Conservation (phyloP, 2,329 filamentous ascomycete species). For the Sporothrix mexicana region DNA sequence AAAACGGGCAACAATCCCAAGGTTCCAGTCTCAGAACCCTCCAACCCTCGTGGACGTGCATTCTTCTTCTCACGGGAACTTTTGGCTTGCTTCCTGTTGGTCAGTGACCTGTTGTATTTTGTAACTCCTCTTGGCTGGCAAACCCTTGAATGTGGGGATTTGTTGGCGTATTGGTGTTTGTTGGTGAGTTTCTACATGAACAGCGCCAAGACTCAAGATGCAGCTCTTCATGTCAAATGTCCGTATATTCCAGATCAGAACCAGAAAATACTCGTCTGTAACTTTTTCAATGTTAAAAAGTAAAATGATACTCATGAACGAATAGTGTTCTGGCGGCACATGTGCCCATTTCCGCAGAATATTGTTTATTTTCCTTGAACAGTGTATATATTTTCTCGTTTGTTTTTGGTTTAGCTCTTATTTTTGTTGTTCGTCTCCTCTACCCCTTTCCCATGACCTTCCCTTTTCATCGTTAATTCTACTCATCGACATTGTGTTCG, state of each 20-base stretch:
- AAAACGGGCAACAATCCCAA: background rate
- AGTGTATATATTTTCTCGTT: background rate
- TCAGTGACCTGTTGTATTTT: background rate
- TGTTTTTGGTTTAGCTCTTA: background rate
- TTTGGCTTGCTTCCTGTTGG: conserved; percentile 7
- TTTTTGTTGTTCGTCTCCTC: background rate
- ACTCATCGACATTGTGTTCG: background rate
- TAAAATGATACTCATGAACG: background rate
- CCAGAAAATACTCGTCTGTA: background rate
- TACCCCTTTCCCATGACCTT: background rate
- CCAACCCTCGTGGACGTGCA: background rate
- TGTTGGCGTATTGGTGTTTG: background rate
- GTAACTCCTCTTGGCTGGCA: background rate
- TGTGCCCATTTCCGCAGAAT: background rate
- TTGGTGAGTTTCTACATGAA: too few species aligned
- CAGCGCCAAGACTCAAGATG: background rate
- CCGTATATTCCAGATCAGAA: background rate
- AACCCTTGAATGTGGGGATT: background rate
- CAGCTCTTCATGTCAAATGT: background rate
- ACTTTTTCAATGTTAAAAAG: background rate
- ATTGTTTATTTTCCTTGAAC: background rate
- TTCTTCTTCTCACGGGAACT: conserved; percentile 7
- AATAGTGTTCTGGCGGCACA: background rate
- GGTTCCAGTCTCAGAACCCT: background rate
- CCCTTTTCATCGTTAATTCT: background rate